Evolutionary conservation across 306 rosid genomes (phyloP), one percentile per base, ranked within the genome.

Genomic region (Bauhinia variegata): DNA sequence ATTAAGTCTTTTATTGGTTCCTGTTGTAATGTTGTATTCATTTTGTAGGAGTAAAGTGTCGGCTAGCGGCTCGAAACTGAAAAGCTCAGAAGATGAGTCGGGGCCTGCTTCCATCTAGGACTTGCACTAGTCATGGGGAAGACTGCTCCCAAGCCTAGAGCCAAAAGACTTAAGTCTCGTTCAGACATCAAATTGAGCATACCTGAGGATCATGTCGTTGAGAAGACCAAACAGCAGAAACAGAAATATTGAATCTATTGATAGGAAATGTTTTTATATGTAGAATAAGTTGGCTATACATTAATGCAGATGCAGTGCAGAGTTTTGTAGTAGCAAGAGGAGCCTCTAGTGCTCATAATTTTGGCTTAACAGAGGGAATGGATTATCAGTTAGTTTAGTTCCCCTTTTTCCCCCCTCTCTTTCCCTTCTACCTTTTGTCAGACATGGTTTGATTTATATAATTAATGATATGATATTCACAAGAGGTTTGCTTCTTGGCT

Each of bases 21-120:
- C 46, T 42, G 54, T 75, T 73, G 60, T 17, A 52, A 19, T 43
- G 36, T 50, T 72, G 33, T 70, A 51, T 57, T 54, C 70, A 51
- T 14, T 73, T 57, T 48, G 60, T 32, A 79, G 78, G 68, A 52
- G 28, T 18, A 63, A 60, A 75, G 66, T 50, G 39, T 74, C 78
- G 33, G 51, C 60, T 30, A 43, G 59, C 58, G 52, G 59, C 43
- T 54, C 73, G 51, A 77, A 67, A 28, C 61, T 3, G 48, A 23
- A 8, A 79, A 76, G 56, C 28, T 66, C 75, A 6, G 60, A 16
- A 5, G 65, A 66, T 47, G 10, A 18, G 63, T 65, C 43, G 13
- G 39, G 52, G 39, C 52, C 74, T 33, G 23, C 1, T 73, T 55
- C 70, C 72, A 15, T 52, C 70, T 32, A 65, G 11, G 39, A 74